Conservation (phyloP, 176 grass and related monocot genomes). For the Cocos nucifera region DNA sequence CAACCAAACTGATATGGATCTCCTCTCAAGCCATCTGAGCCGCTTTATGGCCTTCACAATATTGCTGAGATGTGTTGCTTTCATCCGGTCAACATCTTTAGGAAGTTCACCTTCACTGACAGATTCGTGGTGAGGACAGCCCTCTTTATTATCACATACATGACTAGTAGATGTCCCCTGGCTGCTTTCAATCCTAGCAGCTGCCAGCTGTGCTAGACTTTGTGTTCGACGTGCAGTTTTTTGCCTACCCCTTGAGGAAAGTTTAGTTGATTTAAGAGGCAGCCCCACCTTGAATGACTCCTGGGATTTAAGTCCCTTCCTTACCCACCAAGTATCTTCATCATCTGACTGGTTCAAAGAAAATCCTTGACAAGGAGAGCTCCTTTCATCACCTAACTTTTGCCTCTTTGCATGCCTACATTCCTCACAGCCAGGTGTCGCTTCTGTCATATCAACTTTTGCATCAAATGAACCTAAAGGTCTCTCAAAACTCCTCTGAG, state of each 20-base stretch:
- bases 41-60: slow-evolving; percentile 69
- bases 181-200: slow-evolving; percentile 85
- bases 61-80: slow-evolving; percentile 42
- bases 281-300: slow-evolving; percentile 73
- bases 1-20: slow-evolving; percentile 84
- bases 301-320: slow-evolving; percentile 63
- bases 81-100: slow-evolving; percentile 52
- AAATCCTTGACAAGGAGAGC: slow-evolving; percentile 44
- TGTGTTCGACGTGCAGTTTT: slow-evolving; percentile 83
- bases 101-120: slow-evolving; percentile 44
- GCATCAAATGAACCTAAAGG: slow-evolving; percentile 37
- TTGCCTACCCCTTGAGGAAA: slow-evolving; percentile 71
- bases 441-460: slow-evolving; percentile 58
- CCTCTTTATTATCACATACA: slow-evolving; percentile 87
- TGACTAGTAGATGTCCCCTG: slow-evolving; percentile 97
- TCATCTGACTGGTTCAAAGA: slow-evolving; percentile 62
- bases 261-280: slow-evolving; percentile 54
- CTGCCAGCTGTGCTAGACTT: slow-evolving; percentile 80
- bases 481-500: slow-evolving; percentile 50
- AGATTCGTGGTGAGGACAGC: slow-evolving; percentile 78
- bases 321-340: slow-evolving; percentile 97
- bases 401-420: slow-evolving; percentile 64
- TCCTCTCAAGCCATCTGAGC: slow-evolving; percentile 84
- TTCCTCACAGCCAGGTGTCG: slow-evolving; percentile 64
- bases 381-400: slow-evolving; percentile 44